Base-by-base conservation (phyloP, 495 filamentous ascomycete genomes). In the Tuber borchii region DNA sequence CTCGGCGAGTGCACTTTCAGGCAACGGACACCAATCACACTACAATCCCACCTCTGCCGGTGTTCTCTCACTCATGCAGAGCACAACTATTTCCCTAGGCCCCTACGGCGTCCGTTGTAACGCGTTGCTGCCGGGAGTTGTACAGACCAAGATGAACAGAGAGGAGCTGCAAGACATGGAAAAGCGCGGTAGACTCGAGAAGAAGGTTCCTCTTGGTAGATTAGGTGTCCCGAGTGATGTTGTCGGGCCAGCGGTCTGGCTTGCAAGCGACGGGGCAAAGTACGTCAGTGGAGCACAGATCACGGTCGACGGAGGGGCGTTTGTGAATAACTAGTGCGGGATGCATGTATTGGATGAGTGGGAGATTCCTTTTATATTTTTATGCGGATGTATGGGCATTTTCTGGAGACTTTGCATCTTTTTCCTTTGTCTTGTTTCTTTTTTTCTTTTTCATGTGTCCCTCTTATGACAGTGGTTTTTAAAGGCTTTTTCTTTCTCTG, bases 161-260 rank as follows among this genome's bases (percentile, higher is more conserved):
- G 88, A 88, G 75, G 88, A 89, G 72, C 85, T 87, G 72, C 87
- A 88, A 77, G 79, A 85, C 68, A 86, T 88, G 77, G 87, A 87
- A 16, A 86, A 86, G 79, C 86, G 88, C 72, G 78, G 87, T 42
- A 85, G 88, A 81, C 85, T 89, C 80, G 87, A 87, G 83, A 86
- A 88, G 82, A 84, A 87, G 81, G 88, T 87, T 79, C 85, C 88
- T 65, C 86, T 86, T 74, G 88, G 89, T 79, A 88, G 88, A 81
- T 83, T 88, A 65, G 86, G 88, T 65, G 88, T 87, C 81, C 83
- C 84, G 44, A 81, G 83, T 48, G 84, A 84, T 69, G 79, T 83
- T 37, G 84, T 83, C 19, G 84, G 83, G 7, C 81, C 81, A 37
- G 82, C 82, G 17, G 76, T 83, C 56, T 81, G 82, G 81, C 70